These are phyloP conservation scores for Pythium dissotocum DNA, from an alignment of 352 stramenopile species.

Conservation along the genomic window DNA sequence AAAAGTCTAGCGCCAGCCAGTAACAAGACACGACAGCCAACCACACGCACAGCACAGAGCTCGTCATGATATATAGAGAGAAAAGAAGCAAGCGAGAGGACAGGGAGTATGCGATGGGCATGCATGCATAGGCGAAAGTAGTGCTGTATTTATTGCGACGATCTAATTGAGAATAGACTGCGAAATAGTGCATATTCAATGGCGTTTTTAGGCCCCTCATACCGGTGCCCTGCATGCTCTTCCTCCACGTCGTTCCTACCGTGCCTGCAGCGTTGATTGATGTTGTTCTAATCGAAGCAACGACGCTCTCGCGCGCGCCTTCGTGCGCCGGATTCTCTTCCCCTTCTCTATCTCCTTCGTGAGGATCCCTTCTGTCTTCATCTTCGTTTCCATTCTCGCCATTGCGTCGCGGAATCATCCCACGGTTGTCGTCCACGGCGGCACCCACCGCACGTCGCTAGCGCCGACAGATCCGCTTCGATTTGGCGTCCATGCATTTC, in stretches of 20 bases:
- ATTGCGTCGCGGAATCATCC: neutral
- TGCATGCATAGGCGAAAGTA: neutral
- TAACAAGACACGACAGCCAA: neutral
- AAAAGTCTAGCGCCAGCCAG: constrained; percentile 27
- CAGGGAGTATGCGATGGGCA: neutral
- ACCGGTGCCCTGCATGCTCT: no score
- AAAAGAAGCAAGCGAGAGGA: neutral
- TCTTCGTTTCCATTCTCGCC: neutral
- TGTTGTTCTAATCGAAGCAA: no score
- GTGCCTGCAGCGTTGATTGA: no score
- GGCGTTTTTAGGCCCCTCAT: neutral
- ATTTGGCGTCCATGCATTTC: neutral
- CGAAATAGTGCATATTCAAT: neutral
- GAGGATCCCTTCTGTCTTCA: neutral
- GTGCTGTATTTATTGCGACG: constrained; percentile 6
- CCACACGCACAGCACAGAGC: neutral
- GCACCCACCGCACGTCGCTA: neutral
- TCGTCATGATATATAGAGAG: neutral
- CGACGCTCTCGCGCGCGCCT: neutral
- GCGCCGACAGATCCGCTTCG: neutral
- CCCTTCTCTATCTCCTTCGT: neutral
- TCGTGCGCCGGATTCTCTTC: no score
- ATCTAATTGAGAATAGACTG: neutral
- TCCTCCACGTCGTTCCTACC: no score
- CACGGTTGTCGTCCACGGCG: neutral